A percentile compares a stretch with the other conserved stretches of the same genome.
These are phyloP conservation scores for Agaricales sp. DNA, from an alignment of 1,284 basidiomycete species.

Conservation along the genomic window DNA sequence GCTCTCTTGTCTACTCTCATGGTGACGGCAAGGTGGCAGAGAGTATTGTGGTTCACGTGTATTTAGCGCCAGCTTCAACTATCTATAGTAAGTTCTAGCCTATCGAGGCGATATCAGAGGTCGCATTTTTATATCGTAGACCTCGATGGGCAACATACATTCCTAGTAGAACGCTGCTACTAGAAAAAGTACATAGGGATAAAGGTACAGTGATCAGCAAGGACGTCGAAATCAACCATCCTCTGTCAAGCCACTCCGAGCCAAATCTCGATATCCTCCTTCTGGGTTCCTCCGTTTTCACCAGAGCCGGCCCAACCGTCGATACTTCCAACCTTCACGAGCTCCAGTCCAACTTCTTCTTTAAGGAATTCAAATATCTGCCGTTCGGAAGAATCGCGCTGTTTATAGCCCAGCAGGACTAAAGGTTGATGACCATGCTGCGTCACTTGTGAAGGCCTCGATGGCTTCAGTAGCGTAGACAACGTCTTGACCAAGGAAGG, in stretches of 20 bases:
- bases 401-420: slow-evolving; percentile 74
- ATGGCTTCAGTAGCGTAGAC: slow-evolving; percentile 27
- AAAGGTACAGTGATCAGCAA: too few species aligned
- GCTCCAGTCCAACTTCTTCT: slow-evolving; percentile 36
- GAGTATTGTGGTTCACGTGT: too few species aligned
- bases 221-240: not conserved
- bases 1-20: not conserved
- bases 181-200: too few species aligned
- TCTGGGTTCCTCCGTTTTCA: not conserved
- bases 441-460: slow-evolving; percentile 12
- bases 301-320: slow-evolving; percentile 38
- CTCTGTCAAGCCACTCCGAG: slow-evolving; percentile 18
- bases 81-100: too few species aligned
- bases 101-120: too few species aligned
- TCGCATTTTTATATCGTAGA: too few species aligned
- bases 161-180: too few species aligned
- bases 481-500: slow-evolving; percentile 53
- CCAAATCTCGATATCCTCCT: slow-evolving; percentile 66
- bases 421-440: too few species aligned
- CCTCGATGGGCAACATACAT: too few species aligned
- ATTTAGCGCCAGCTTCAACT: too few species aligned
- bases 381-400: slow-evolving; percentile 66
- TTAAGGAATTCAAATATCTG: slow-evolving; percentile 56
- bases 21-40: too few species aligned
- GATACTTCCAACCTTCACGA: slow-evolving; percentile 43